Conservation (phyloP, 495 filamentous ascomycete genomes). For the Penicillium psychrofluorescens region DNA sequence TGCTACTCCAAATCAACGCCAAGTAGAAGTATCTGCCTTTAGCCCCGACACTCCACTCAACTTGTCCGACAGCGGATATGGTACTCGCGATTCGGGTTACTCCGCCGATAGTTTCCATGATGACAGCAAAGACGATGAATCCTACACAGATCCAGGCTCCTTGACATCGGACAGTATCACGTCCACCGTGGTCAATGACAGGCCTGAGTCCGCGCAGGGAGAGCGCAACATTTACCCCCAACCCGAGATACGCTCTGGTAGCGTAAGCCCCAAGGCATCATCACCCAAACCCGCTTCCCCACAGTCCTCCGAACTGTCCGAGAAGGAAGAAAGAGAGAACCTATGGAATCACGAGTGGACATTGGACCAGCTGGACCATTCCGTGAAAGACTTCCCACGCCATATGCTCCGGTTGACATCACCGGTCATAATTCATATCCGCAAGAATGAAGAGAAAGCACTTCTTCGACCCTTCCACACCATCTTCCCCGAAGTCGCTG, state of each 20-base stretch:
- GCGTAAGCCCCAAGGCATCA: conserved; percentile 15
- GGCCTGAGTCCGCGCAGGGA: conserved; percentile 12
- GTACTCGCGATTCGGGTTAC: conserved; percentile 20
- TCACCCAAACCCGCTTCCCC: conserved; percentile 16
- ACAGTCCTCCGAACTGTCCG: conserved; percentile 16
- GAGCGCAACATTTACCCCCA: conserved; percentile 12
- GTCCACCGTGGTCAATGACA: conserved; percentile 21
- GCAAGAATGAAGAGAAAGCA: conserved; percentile 31
- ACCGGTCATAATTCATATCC: conserved; percentile 35
- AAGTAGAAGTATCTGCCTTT: conserved; percentile 38
- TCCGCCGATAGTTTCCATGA: conserved; percentile 20
- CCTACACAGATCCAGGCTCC: conserved; percentile 23
- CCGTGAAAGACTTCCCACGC: conserved; percentile 34
- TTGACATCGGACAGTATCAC: conserved; percentile 23
- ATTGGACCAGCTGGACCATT: conserved; percentile 36
- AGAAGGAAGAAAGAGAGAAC: conserved; percentile 24
- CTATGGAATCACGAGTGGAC: conserved; percentile 42
- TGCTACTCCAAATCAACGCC: conserved; percentile 32
- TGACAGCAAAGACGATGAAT: conserved; percentile 24
- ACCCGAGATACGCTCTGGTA: conserved; percentile 19
- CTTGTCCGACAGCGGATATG: conserved; percentile 34
- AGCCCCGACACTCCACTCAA: conserved; percentile 38
- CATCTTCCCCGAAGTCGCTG: conserved; percentile 49
- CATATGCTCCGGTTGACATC: conserved; percentile 39
- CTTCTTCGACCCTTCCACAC: conserved; percentile 42